Percentiles rank a stretch among this genome's conserved stretches.
phyloP scores from a whole-genome alignment of 2,329 filamentous ascomycete species.

The Ampelomyces quisqualis region DNA sequence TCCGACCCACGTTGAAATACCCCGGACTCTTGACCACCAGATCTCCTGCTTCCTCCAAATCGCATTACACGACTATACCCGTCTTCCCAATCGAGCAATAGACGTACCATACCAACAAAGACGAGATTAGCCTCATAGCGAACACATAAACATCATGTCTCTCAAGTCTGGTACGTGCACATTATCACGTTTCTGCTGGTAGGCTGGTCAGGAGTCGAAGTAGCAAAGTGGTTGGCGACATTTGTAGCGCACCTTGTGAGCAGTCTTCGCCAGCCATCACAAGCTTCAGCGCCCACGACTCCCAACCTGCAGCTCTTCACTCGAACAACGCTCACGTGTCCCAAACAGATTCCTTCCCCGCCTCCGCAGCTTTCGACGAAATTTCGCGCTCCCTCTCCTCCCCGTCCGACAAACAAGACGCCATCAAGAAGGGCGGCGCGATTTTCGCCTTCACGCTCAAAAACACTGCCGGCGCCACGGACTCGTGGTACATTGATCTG shows the following conservation, averaged over 20 bases:
- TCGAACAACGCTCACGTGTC: not conserved
- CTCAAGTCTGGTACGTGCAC: constrained; percentile 33
- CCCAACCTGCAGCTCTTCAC: not conserved
- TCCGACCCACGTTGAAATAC: constrained; percentile 22
- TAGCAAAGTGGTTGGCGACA: no score
- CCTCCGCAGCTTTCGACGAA: constrained; percentile 86
- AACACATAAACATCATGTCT: constrained; percentile 31
- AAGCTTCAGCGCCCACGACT: not conserved
- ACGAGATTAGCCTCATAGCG: not conserved
- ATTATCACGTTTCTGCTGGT: not conserved
- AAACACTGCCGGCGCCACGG: constrained; percentile 76
- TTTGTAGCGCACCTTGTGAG: no score
- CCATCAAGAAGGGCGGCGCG: constrained; percentile 83
- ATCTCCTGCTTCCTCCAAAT: not conserved
- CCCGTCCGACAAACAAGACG: constrained; percentile 76
- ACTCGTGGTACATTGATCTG: constrained; percentile 93
- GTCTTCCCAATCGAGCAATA: no score
- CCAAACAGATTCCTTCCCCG: constrained; percentile 67
- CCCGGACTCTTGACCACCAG: constrained; percentile 8
- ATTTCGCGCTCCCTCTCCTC: constrained; percentile 74
- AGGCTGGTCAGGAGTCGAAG: not conserved
- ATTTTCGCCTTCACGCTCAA: constrained; percentile 92
- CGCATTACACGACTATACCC: not conserved
- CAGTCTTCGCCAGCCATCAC: not conserved
- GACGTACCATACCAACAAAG: not conserved